Percentiles rank a stretch among this genome's conserved stretches.
Conservation (phyloP, 2,329 filamentous ascomycete genomes). For the Beauveria pseudobassiana region DNA sequence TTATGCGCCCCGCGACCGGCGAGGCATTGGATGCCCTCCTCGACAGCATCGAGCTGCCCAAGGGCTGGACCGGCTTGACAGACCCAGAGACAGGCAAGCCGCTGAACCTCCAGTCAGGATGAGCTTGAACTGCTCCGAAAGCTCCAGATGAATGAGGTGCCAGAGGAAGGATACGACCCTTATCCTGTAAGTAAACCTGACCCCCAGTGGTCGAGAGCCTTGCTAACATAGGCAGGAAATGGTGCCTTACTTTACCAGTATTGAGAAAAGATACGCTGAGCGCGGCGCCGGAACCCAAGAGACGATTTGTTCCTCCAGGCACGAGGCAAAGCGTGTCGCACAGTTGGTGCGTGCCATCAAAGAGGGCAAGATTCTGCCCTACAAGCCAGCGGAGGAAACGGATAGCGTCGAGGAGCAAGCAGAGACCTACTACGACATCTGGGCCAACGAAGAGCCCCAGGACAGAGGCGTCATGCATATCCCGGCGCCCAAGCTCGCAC, state of each 20-base stretch:
- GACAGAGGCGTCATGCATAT: conserved; percentile 90
- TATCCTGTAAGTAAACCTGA: conserved; percentile 58
- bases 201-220: background rate
- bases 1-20: conserved; percentile 90
- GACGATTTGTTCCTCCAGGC: conserved; percentile 90
- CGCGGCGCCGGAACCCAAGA: conserved; percentile 89
- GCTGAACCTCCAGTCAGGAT: conserved; percentile 71
- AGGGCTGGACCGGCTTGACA: conserved; percentile 94
- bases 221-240: conserved; percentile 50
- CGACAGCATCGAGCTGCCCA: conserved; percentile 92
- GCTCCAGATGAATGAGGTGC: conserved; percentile 81
- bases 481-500: conserved; percentile 84
- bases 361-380: conserved; percentile 88
- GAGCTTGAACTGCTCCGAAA: conserved; percentile 84
- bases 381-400: conserved; percentile 63
- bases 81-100: conserved; percentile 93
- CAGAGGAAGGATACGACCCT: conserved; percentile 82
- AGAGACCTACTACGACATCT: conserved; percentile 77
- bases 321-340: conserved; percentile 93
- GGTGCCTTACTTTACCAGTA: conserved; percentile 88
- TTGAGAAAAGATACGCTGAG: conserved; percentile 87
- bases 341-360: conserved; percentile 94
- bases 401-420: conserved; percentile 65
- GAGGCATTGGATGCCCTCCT: conserved; percentile 88
- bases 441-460: conserved; percentile 82